A percentile compares a stretch with the other conserved stretches of the same genome.
Evolutionary conservation across 495 filamentous ascomycete genomes (phyloP).

Genomic region (Aspergillus homomorphus): DNA sequence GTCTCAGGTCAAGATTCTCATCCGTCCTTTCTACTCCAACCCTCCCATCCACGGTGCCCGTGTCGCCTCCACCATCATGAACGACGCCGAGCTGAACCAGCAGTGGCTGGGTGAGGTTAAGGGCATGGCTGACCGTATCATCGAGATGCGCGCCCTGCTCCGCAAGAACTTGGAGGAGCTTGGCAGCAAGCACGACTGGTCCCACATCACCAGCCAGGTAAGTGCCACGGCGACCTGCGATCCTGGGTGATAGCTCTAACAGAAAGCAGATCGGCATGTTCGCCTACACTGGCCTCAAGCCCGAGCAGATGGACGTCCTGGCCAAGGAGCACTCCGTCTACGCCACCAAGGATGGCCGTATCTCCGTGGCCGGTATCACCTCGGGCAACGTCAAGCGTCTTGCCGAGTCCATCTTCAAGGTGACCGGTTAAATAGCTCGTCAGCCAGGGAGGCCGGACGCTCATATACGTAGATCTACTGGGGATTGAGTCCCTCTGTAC

Average conservation of each 20-base stretch:
- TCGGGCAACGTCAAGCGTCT: constrained; percentile 87
- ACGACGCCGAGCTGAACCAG: constrained; percentile 78
- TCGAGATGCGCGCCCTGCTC: constrained; percentile 90
- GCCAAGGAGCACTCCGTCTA: constrained; percentile 99
- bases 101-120: constrained; percentile 98
- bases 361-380: constrained; percentile 96
- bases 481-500: constrained; percentile 17
- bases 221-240: background rate
- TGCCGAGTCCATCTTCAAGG: constrained; percentile 92
- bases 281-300: constrained; percentile 90
- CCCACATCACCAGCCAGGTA: constrained; percentile 91
- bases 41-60: constrained; percentile 94
- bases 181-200: constrained; percentile 95
- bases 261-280: constrained; percentile 92
- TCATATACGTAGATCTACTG: constrained; percentile 20
- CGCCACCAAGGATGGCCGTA: constrained; percentile 94
- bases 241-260: constrained; percentile 5
- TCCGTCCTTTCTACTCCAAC: constrained; percentile 97
- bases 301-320: constrained; percentile 87
- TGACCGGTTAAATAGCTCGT: constrained; percentile 57
- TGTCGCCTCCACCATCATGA: constrained; percentile 89
- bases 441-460: constrained; percentile 8
- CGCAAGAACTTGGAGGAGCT: constrained; percentile 91
- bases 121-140: constrained; percentile 98
- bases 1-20: constrained; percentile 96